phyloP scores from a whole-genome alignment of 2,329 filamentous ascomycete genomes.

The Aotearoamyces nothofagi region DNA sequence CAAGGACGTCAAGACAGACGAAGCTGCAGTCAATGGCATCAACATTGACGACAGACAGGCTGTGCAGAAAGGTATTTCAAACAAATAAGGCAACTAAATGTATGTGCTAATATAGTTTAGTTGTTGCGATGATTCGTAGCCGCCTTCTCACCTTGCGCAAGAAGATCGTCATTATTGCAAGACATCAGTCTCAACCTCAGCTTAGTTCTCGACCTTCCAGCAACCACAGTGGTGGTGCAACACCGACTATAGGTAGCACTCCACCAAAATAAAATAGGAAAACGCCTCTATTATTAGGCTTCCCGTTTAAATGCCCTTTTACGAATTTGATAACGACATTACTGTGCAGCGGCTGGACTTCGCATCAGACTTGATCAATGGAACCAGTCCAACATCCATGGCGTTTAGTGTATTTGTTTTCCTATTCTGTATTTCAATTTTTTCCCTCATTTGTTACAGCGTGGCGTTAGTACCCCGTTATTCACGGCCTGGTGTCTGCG shows the following conservation, averaged over 20 bases:
- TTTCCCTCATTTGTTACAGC: not conserved
- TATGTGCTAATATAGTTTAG: conserved; percentile 23
- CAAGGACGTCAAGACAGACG: conserved; percentile 27
- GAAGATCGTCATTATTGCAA: conserved; percentile 45
- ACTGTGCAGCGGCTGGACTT: not conserved
- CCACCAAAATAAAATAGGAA: conserved; percentile 16
- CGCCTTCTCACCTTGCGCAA: conserved; percentile 40
- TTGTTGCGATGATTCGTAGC: conserved; percentile 47
- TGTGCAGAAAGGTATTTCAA: conserved; percentile 52
- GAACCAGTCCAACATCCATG: not conserved
- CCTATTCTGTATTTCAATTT: not conserved
- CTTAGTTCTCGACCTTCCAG: conserved; percentile 15
- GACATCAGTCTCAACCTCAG: conserved; percentile 19
- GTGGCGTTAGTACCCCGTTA: not conserved
- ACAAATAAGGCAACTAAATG: not conserved
- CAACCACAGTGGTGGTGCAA: conserved; percentile 17
- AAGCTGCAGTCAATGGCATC: conserved; percentile 32
- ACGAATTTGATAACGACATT: not conserved
- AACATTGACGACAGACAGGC: conserved; percentile 59
- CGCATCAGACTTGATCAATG: not conserved
- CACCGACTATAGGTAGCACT: conserved; percentile 17
- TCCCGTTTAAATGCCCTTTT: not conserved
- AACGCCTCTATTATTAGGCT: not conserved
- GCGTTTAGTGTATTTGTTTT: not conserved
- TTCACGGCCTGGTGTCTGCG: conserved; percentile 1